Conservation (phyloP, 1,284 basidiomycete species). For the Vanrija sp. region DNA sequence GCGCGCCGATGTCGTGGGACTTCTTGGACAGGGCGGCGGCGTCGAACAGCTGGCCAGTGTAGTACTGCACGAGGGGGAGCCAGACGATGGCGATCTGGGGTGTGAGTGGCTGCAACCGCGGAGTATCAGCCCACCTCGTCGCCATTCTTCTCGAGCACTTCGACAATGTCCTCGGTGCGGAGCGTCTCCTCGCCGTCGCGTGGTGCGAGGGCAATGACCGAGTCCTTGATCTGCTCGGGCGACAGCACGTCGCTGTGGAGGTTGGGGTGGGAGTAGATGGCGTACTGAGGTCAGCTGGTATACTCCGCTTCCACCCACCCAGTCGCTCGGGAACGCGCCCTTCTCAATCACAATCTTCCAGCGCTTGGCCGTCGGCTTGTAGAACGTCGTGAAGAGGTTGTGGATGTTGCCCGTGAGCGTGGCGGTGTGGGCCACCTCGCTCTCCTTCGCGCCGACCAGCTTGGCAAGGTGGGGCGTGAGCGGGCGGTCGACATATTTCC, state of each 20-base stretch:
- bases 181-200: constrained; percentile 80
- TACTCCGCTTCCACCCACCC: constrained; percentile 54
- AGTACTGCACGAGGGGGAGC: constrained; percentile 90
- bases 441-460: constrained; percentile 77
- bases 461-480: constrained; percentile 73
- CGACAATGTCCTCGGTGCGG: constrained; percentile 83
- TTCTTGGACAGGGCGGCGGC: constrained; percentile 77
- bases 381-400: constrained; percentile 89
- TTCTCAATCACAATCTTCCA: constrained; percentile 96
- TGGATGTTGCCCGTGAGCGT: constrained; percentile 93
- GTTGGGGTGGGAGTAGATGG: constrained; percentile 79
- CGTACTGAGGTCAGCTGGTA: constrained; percentile 61
- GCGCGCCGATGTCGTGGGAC: constrained; percentile 73
- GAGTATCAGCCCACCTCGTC: constrained; percentile 35
- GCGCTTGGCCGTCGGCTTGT: constrained; percentile 72
- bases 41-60: constrained; percentile 94
- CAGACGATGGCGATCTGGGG: constrained; percentile 76
- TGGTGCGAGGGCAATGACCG: constrained; percentile 75
- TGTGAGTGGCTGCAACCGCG: background rate
- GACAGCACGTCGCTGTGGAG: constrained; percentile 67
- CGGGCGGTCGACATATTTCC: constrained; percentile 74
- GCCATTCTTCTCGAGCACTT: constrained; percentile 68
- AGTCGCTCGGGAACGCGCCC: constrained; percentile 92
- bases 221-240: constrained; percentile 55
- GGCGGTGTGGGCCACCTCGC: constrained; percentile 90